These are phyloP conservation scores for Boletus tomentosulus DNA, from an alignment of 768 basidiomycete genomes.

Conservation along the genomic window DNA sequence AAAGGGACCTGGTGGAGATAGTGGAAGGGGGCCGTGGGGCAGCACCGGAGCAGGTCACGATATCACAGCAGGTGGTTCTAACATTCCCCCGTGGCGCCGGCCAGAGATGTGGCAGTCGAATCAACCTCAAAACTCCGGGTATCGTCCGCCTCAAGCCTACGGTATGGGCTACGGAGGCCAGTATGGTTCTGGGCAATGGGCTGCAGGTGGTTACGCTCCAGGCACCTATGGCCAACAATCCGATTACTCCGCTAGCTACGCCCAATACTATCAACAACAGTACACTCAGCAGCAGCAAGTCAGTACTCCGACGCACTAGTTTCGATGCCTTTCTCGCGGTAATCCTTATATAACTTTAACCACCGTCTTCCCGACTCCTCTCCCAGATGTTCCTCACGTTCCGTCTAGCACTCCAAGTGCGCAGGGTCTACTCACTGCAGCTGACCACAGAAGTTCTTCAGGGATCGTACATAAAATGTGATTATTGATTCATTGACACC, in stretches of 20 bases:
- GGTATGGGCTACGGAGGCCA: constrained; percentile 42
- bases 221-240: constrained; percentile 40
- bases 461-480: constrained; percentile 26
- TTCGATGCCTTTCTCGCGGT: constrained; percentile 16
- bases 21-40: constrained; percentile 54
- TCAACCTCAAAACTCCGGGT: constrained; percentile 53
- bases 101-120: constrained; percentile 80
- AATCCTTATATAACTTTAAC: constrained; percentile 23
- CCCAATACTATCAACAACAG: constrained; percentile 86
- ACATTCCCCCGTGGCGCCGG: constrained; percentile 87
- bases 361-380: constrained; percentile 13
- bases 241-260: constrained; percentile 76
- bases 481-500: constrained; percentile 28
- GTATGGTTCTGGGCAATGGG: constrained; percentile 41
- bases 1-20: constrained; percentile 51
- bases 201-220: constrained; percentile 31
- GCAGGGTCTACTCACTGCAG: constrained; percentile 33
- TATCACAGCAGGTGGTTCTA: constrained; percentile 60
- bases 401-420: constrained; percentile 21
- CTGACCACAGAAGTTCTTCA: constrained; percentile 33
- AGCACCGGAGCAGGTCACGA: constrained; percentile 61
- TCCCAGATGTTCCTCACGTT: constrained; percentile 13
- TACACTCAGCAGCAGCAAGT: constrained; percentile 77
- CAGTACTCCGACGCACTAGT: constrained; percentile 38
- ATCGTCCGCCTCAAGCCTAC: constrained; percentile 66